Evolutionary conservation across 768 basidiomycete genomes (phyloP).

Genomic region (Calocybe cyanea): DNA sequence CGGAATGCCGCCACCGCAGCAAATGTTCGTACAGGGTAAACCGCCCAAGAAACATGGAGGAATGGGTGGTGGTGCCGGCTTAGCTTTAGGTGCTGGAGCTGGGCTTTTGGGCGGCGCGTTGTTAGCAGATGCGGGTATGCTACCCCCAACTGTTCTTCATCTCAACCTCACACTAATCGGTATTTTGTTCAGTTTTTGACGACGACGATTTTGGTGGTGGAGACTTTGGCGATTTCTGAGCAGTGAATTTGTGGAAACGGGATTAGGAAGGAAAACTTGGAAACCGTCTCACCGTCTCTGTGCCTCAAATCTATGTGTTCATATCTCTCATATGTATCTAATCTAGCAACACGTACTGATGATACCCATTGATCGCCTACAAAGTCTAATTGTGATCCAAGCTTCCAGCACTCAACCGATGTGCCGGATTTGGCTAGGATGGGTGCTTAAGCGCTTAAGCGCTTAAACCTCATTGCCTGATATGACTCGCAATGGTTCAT

Average conservation of each 20-base stretch:
- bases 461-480: no score
- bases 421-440: no score
- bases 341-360: neutral
- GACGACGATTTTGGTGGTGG: neutral
- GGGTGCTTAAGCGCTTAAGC: no score
- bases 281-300: neutral
- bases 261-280: neutral
- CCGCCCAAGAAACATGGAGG: slow-evolving; percentile 21
- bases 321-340: no score
- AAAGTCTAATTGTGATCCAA: no score
- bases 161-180: neutral
- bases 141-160: neutral
- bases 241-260: neutral
- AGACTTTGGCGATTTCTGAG: slow-evolving; percentile 2
- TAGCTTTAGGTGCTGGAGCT: slow-evolving; percentile 41
- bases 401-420: no score
- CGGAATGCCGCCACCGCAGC: slow-evolving; percentile 35
- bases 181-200: neutral
- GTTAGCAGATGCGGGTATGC: slow-evolving; percentile 37
- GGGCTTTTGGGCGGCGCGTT: slow-evolving; percentile 65
- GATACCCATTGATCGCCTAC: neutral
- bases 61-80: slow-evolving; percentile 9
- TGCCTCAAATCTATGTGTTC: neutral
- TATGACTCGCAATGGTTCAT: no score
- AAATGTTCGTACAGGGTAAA: slow-evolving; percentile 37